phyloP scores from a whole-genome alignment of 169 alveolate species.

The Ichthyophthirius multifiliis region DNA sequence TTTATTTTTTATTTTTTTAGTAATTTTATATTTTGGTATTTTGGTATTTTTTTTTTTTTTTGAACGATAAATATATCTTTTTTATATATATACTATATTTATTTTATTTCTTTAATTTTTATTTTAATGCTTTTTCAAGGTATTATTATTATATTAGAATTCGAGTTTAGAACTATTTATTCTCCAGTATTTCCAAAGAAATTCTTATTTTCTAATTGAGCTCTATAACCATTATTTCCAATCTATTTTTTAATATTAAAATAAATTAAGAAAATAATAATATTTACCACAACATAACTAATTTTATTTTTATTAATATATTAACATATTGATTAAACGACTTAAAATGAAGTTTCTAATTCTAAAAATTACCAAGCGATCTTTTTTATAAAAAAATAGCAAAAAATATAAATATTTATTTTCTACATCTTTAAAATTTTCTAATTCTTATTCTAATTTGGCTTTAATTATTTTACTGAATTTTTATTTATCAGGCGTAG shows the following conservation, averaged over 20 bases:
- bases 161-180: constrained; percentile 9
- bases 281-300: background rate
- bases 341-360: constrained; percentile 4
- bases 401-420: background rate
- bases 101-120: too few species aligned
- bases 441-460: background rate
- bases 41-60: too few species aligned
- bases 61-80: too few species aligned
- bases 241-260: background rate
- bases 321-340: constrained; percentile 1
- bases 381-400: background rate
- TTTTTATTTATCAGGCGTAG: constrained; percentile 26
- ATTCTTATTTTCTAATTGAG: constrained; percentile 20
- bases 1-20: too few species aligned
- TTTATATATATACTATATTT: too few species aligned
- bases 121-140: too few species aligned
- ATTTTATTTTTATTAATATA: background rate
- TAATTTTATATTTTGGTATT: too few species aligned
- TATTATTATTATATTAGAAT: constrained; percentile 25
- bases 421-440: background rate
- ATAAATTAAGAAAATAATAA: background rate
- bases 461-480: constrained; percentile 18
- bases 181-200: constrained; percentile 35
- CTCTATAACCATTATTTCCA: constrained; percentile 44
- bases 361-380: constrained; percentile 26